Conservation (phyloP, 2,329 filamentous ascomycete species). For the Colletotrichum filicis region DNA sequence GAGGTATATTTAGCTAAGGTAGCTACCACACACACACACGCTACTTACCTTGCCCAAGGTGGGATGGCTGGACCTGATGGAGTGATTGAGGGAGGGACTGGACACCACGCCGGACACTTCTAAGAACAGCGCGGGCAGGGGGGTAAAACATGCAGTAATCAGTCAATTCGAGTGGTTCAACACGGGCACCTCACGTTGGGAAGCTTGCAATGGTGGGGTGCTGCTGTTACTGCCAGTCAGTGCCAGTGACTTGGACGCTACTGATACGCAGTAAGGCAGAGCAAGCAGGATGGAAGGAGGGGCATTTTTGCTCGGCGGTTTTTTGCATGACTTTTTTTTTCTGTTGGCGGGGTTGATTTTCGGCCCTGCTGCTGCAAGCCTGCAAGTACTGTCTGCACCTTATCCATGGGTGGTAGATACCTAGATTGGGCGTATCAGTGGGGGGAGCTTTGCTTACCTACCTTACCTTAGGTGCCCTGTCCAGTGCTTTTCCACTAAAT, state of each 20-base stretch:
- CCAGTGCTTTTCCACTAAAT: background rate
- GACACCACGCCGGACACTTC: background rate
- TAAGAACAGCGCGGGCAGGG: slow-evolving; percentile 1
- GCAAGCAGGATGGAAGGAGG: background rate
- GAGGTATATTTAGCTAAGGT: slow-evolving; percentile 36
- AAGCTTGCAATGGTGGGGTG: slow-evolving; percentile 38
- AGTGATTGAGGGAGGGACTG: slow-evolving; percentile 29
- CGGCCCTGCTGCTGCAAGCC: background rate
- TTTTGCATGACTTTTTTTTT: slow-evolving; percentile 32
- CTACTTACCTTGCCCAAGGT: slow-evolving; percentile 7
- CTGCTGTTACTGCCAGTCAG: background rate
- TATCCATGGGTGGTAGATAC: too few species aligned
- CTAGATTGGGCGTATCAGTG: slow-evolving; percentile 19
- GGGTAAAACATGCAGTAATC: slow-evolving; percentile 22
- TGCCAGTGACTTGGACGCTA: background rate
- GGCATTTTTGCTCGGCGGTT: slow-evolving; percentile 6
- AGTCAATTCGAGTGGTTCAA: slow-evolving; percentile 31
- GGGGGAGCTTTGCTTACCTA: slow-evolving; percentile 5
- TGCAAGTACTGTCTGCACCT: background rate
- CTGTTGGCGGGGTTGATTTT: slow-evolving; percentile 39
- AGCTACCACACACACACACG: background rate
- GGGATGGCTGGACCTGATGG: slow-evolving; percentile 29
- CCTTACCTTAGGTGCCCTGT: too few species aligned
- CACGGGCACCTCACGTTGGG: slow-evolving; percentile 27
- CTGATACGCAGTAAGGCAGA: background rate